Conservation (phyloP, 768 basidiomycete genomes). For the Brasilioporus rufonigricans region DNA sequence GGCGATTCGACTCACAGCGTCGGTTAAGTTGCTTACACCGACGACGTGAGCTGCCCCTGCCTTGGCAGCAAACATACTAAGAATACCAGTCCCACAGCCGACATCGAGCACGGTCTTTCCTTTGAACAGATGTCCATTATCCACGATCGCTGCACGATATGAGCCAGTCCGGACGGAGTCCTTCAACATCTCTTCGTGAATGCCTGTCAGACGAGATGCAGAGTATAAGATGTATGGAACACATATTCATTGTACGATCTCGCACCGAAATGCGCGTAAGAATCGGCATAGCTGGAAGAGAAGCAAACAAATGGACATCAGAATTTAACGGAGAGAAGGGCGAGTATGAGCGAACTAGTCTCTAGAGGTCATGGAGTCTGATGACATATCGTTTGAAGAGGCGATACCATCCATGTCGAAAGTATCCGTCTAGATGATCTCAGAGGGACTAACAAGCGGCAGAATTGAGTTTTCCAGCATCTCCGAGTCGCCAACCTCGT, state of each 20-base stretch:
- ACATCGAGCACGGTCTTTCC: constrained; percentile 97
- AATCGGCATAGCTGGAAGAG: constrained; percentile 82
- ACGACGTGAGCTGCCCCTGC: constrained; percentile 94
- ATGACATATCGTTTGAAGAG: constrained; percentile 22
- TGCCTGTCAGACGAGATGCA: constrained; percentile 50
- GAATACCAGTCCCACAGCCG: constrained; percentile 96
- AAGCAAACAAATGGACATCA: constrained; percentile 37
- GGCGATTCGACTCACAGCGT: constrained; percentile 1
- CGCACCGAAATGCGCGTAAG: constrained; percentile 92
- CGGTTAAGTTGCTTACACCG: constrained; percentile 55
- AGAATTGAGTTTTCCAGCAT: background rate
- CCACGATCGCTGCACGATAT: constrained; percentile 91
- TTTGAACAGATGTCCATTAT: constrained; percentile 94
- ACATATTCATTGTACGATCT: constrained; percentile 4
- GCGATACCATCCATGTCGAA: constrained; percentile 31
- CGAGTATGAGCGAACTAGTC: constrained; percentile 70
- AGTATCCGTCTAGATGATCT: background rate
- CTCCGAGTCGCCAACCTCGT: background rate
- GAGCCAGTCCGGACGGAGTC: constrained; percentile 93
- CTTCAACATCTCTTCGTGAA: constrained; percentile 99
- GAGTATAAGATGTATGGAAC: constrained; percentile 4
- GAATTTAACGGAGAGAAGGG: constrained; percentile 31
- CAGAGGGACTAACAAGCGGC: background rate
- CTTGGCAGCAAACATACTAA: constrained; percentile 97
- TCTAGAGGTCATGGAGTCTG: constrained; percentile 73